Evolutionary conservation across 2,329 filamentous ascomycete genomes (phyloP), one percentile per base, ranked within the genome.

Genomic region (Neonectria sp.): DNA sequence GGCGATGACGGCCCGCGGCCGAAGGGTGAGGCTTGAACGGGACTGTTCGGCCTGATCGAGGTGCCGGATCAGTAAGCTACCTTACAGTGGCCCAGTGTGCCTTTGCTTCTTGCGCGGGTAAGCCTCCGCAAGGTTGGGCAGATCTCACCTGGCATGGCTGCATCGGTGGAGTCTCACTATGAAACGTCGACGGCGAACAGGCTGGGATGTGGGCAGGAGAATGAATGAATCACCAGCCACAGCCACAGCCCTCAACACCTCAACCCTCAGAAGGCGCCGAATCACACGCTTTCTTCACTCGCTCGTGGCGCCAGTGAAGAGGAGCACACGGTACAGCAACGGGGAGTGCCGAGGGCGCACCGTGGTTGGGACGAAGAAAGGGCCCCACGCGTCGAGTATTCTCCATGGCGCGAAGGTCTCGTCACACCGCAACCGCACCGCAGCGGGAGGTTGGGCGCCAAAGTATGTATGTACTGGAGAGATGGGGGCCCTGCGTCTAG

Each of bases 121-220:
- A 40, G 37, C 37, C 37, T 40, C 37, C 37, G 51, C 24, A 45
- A 21, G 49, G 40, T 29, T 62, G 40, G 49, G 51, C 33, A 52
- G 60, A 63, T 59, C 57, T 46, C 33, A 24, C 45, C 63, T 17
- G 46, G 51, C 49, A 52, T 53, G 31, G 46, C 31, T 56, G 49
- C 40, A 27, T 33, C 31, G 27, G 46, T 33, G 43, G 21, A 6
- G 25, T 48, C 46, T 64, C 40, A 52, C 57, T 53, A 65, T 61
- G 58, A 52, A 53, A 65, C 57, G 58, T 61, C 45, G 29, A 65
- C 63, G 63, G 63, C 52, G 25, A 27, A 24, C 27, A 51, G 51
- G 49, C 40, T 25, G 59, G 59, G 24, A 60, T 31, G 58, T 55
- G 58, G 55, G 37, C 31, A 25, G n/a, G 45, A 35, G 33, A 27